These are phyloP conservation scores for Thraustochytrium striatum DNA, from an alignment of 352 stramenopile species.

Conservation along the genomic window DNA sequence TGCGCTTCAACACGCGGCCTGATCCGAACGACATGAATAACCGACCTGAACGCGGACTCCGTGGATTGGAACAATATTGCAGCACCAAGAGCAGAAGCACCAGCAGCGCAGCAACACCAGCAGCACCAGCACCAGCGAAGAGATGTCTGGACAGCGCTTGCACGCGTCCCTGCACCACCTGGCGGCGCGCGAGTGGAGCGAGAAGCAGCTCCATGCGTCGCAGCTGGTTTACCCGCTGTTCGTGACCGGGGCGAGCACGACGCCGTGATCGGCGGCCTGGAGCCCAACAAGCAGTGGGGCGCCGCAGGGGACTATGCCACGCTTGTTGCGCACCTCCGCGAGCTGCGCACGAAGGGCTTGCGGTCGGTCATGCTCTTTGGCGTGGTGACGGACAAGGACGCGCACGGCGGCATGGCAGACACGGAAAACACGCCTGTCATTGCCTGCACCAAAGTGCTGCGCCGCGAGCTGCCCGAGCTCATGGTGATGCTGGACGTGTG, in stretches of 20 bases:
- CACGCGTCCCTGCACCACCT: conserved; percentile 74
- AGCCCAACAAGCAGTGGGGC: conserved; percentile 77
- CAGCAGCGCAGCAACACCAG: too few species aligned
- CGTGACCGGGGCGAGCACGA: conserved; percentile 68
- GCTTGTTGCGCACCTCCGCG: conserved; percentile 68
- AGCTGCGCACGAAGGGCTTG: conserved; percentile 68
- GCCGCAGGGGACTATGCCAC: conserved; percentile 65
- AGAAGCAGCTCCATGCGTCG: conserved; percentile 75
- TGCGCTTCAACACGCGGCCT: too few species aligned
- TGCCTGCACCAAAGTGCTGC: conserved; percentile 64
- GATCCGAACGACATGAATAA: too few species aligned
- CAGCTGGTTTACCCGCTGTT: conserved; percentile 84
- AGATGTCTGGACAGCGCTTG: conserved; percentile 53
- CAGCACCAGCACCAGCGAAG: too few species aligned
- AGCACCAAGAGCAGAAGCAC: too few species aligned
- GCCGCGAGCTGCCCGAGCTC: conserved; percentile 66
- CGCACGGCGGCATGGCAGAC: conserved; percentile 67
- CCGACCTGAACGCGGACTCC: too few species aligned
- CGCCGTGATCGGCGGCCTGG: conserved; percentile 68
- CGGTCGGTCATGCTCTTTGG: conserved; percentile 79
- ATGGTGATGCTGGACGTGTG: conserved; percentile 77
- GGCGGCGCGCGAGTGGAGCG: conserved; percentile 72
- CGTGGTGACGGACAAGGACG: conserved; percentile 75
- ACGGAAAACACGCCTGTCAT: conserved; percentile 71
- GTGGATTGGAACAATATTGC: too few species aligned